Base-by-base conservation (phyloP, 2,329 filamentous ascomycete species). In the Cladobotryum mycophilum region DNA sequence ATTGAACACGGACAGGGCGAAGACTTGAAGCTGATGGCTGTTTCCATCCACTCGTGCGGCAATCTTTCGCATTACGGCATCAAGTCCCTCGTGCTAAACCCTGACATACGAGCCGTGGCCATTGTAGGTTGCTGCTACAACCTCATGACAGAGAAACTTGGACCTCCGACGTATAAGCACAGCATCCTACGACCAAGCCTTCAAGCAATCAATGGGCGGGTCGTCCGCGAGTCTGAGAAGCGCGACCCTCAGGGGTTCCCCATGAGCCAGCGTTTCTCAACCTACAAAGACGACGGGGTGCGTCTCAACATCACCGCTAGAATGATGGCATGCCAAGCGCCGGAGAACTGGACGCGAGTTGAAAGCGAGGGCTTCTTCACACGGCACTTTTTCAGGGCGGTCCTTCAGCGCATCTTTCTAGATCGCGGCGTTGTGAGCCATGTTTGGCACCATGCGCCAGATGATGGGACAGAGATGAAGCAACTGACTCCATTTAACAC, bases 41-140 rank as follows among this genome's bases (percentile, higher is more conserved):
- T 97, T 30, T 97, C 93, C 0, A 88, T 99, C 15, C 93, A 99
- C 67, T 97, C 92, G 1, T 99, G 93, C 64, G 93, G 93, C 25
- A 97, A 99, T 59, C 82, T 99, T n/a, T 87, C 95, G 1, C 93
- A 99, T 67, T 91, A 95, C 64, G 93, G 88, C 9, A 85, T 99
- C 51, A 84, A 89, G 13, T 95, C 92, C 1, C 79, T 99, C 17
- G 70, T 91, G 2, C 71, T 95, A 51, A 97, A 96, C 64, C 85
- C 87, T 0, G 80, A 84, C 4, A 91, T 97, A 49, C 82, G 83
- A 33, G 89, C 90, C n/a, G 86, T 97, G 18, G 92, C 92, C 52
- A 91, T 99, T 64, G 89, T 99, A 53, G 93, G 93, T 43, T 99
- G 93, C 74, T 99, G 93, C 76, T 97, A 99, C 76, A 99, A 99